Conservation (phyloP, 768 basidiomycete species). For the Tricholoma hemisulphureum region DNA sequence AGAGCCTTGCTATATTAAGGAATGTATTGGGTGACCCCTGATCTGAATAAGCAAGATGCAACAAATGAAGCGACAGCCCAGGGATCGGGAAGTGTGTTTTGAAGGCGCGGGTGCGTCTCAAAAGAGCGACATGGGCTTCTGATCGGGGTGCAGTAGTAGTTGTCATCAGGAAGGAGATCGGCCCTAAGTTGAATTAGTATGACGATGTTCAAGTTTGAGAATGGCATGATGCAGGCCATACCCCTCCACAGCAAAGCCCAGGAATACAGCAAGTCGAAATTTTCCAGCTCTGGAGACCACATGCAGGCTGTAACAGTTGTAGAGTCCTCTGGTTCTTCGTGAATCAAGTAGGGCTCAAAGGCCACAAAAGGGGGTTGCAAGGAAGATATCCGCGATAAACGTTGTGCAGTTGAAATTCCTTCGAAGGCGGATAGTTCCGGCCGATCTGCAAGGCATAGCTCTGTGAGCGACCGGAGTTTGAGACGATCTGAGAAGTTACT, state of each 20-base stretch:
- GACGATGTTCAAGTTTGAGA: background rate
- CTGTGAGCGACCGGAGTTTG: conserved; percentile 2
- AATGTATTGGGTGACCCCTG: conserved; percentile 49
- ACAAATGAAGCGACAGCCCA: conserved; percentile 44
- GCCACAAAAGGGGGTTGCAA: conserved; percentile 22
- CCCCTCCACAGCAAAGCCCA: conserved; percentile 48
- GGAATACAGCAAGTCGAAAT: conserved; percentile 30
- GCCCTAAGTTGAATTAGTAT: conserved; percentile 31
- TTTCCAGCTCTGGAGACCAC: conserved; percentile 40
- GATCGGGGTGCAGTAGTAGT: conserved; percentile 29
- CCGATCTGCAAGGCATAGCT: background rate
- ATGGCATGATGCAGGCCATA: conserved; percentile 14
- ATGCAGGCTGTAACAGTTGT: conserved; percentile 45
- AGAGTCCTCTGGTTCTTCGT: conserved; percentile 7
- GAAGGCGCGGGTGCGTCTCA: conserved; percentile 25
- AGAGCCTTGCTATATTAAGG: conserved; percentile 63
- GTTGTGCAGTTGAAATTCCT: conserved; percentile 29
- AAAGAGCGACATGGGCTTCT: conserved; percentile 23
- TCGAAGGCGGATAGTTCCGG: conserved; percentile 20
- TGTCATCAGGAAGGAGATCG: conserved; percentile 48
- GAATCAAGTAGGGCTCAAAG: conserved; percentile 38
- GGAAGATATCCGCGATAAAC: conserved; percentile 35
- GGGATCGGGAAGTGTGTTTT: conserved; percentile 18
- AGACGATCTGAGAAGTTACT: background rate
- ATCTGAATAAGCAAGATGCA: conserved; percentile 39